A percentile compares a stretch with the other conserved stretches of the same genome.
These are phyloP conservation scores for Caryopteris hybrid DNA, from an alignment of 305 asterid species.

Conservation along the genomic window DNA sequence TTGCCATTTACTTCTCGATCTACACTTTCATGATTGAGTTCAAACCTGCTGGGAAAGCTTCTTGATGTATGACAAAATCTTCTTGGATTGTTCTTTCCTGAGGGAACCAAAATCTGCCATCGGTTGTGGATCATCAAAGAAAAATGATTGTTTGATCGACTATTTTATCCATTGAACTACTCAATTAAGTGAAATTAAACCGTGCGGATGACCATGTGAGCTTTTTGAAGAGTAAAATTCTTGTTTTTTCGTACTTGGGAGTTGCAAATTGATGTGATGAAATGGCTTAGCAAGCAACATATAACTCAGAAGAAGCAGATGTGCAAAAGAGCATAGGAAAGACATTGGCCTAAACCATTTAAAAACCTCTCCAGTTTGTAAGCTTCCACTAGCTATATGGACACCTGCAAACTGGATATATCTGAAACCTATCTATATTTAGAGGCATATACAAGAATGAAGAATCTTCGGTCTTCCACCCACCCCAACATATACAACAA, in stretches of 20 bases:
- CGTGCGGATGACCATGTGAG: too few relatives aligned
- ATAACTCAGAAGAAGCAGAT: background rate
- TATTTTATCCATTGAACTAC: too few relatives aligned
- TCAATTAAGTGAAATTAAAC: too few relatives aligned
- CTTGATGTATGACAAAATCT: too few relatives aligned
- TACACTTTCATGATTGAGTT: too few relatives aligned
- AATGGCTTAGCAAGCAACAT: background rate
- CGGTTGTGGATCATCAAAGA: too few relatives aligned
- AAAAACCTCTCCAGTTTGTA: slow-evolving; percentile 32
- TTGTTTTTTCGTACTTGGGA: background rate
- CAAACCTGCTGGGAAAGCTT: too few relatives aligned
- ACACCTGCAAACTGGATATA: slow-evolving; percentile 34
- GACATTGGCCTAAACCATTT: slow-evolving; percentile 18
- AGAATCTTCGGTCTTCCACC: slow-evolving; percentile 2
- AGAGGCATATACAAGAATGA: slow-evolving; percentile 26
- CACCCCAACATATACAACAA: slow-evolving; percentile 15
- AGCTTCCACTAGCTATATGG: slow-evolving; percentile 30
- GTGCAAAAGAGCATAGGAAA: background rate
- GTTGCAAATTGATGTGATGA: background rate
- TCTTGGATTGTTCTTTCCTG: too few relatives aligned
- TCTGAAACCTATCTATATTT: slow-evolving; percentile 23
- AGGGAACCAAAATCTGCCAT: too few relatives aligned
- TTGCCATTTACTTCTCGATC: too few relatives aligned
- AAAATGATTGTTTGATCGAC: too few relatives aligned
- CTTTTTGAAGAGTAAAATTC: background rate